Conservation (phyloP, 371 early-diverging fungal species). For the Mortierella sp. region DNA sequence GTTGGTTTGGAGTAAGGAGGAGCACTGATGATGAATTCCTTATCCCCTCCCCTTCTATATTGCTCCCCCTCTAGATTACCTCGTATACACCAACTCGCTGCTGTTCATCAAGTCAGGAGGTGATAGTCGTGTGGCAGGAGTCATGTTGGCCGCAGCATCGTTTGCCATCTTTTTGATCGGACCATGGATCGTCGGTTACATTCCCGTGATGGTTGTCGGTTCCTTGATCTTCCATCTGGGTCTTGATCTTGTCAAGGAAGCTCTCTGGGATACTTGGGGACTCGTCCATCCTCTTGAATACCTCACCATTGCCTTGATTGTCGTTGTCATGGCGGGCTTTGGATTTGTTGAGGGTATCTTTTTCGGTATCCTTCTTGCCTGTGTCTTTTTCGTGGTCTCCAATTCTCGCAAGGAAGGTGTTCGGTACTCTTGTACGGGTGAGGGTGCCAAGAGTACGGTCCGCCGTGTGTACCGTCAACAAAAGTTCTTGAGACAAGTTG, state of each 20-base stretch:
- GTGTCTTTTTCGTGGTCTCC: conserved; percentile 92
- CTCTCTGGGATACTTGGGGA: conserved; percentile 85
- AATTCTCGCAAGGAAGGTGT: conserved; percentile 85
- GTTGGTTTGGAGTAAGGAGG: no score
- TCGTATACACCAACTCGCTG: conserved; percentile 91
- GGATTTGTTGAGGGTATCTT: conserved; percentile 97
- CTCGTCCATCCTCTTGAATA: conserved; percentile 91
- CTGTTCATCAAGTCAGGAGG: conserved; percentile 94
- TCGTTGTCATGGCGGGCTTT: conserved; percentile 83
- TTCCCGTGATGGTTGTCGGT: conserved; percentile 94
- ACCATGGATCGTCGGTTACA: conserved; percentile 87
- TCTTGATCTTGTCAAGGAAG: conserved; percentile 91
- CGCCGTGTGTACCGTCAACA: conserved; percentile 91
- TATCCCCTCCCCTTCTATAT: background rate
- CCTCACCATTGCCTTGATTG: conserved; percentile 83
- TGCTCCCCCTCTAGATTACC: conserved; percentile 74
- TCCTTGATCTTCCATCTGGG: conserved; percentile 95
- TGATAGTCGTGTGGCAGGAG: conserved; percentile 83
- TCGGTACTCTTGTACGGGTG: conserved; percentile 81
- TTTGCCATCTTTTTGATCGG: conserved; percentile 84
- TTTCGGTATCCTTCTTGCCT: conserved; percentile 91
- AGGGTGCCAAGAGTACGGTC: conserved; percentile 87
- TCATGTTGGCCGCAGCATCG: conserved; percentile 85
- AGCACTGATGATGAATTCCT: background rate
- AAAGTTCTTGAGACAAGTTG: conserved; percentile 83